These are phyloP conservation scores for Arthrinium phaeospermum DNA, from an alignment of 2,329 filamentous ascomycete species.

Conservation along the genomic window DNA sequence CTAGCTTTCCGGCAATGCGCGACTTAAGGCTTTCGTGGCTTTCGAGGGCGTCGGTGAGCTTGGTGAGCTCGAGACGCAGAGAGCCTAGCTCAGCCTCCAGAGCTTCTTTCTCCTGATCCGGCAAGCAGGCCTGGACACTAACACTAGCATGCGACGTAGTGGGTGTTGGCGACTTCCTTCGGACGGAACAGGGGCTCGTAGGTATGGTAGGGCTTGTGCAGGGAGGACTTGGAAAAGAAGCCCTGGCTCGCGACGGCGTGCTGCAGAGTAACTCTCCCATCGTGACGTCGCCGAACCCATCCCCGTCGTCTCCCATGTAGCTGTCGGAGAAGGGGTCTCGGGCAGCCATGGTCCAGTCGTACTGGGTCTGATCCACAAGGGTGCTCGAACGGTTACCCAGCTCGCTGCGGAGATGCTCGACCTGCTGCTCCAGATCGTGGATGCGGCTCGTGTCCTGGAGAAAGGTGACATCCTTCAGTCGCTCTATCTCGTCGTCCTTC, in stretches of 20 bases:
- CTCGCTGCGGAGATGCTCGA: conserved; percentile 40
- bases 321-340: conserved; percentile 53
- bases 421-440: conserved; percentile 43
- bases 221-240: conserved; percentile 61
- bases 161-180: conserved; percentile 27
- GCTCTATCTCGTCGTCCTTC: conserved; percentile 59
- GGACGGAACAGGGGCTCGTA: conserved; percentile 45
- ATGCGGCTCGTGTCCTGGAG: conserved; percentile 52
- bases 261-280: conserved; percentile 57
- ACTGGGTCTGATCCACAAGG: conserved; percentile 30
- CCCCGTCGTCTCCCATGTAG: conserved; percentile 44
- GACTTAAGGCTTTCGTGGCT: conserved; percentile 51
- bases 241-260: conserved; percentile 51
- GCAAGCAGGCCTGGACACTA: conserved; percentile 48
- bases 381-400: conserved; percentile 29
- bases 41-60: conserved; percentile 54
- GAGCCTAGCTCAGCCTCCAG: conserved; percentile 55
- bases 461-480: conserved; percentile 56
- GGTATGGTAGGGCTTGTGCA: conserved; percentile 51
- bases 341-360: conserved; percentile 59
- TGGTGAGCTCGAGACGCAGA: conserved; percentile 54
- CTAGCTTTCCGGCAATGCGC: conserved; percentile 34
- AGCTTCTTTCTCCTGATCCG: conserved; percentile 48
- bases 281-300: conserved; percentile 54
- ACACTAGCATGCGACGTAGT: conserved; percentile 40